Conservation (phyloP, 305 asterid species). For the Fraxinus albicans region DNA sequence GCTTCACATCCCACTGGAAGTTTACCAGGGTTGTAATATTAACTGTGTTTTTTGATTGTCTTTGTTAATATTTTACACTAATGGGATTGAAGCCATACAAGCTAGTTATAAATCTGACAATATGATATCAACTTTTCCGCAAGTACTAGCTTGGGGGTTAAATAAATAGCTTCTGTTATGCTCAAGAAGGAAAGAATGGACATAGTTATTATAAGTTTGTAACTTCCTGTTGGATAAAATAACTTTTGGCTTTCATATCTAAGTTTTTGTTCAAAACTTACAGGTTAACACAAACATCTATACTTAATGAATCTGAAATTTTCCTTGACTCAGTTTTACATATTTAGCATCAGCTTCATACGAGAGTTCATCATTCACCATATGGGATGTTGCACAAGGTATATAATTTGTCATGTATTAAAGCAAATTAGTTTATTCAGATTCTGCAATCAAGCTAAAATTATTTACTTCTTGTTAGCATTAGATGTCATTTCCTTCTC, state of each 20-base stretch:
- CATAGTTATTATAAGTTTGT: neutral
- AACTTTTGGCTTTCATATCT: neutral
- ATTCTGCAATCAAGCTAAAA: neutral
- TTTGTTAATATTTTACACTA: neutral
- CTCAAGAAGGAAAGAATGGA: neutral
- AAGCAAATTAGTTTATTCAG: neutral
- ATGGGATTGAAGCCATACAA: neutral
- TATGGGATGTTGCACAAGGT: slow-evolving; percentile 99
- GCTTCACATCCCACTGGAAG: neutral
- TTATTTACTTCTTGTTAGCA: neutral
- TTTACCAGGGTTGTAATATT: slow-evolving; percentile 3
- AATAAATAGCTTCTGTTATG: neutral
- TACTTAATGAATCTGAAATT: neutral
- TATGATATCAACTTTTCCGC: neutral
- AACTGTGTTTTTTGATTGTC: neutral
- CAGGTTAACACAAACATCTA: slow-evolving; percentile 8
- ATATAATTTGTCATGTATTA: slow-evolving; percentile 17
- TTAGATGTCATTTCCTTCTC: slow-evolving; percentile 5
- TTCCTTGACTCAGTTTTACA: slow-evolving; percentile 63
- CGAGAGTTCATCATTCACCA: slow-evolving; percentile 83
- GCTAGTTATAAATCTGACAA: neutral
- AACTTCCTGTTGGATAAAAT: neutral
- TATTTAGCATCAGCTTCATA: slow-evolving; percentile 94
- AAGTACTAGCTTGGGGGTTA: neutral
- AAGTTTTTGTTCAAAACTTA: neutral